Evolutionary conservation across 225 moss, liverwort and hornwort genomes (phyloP).

Genomic region (Lunularia cruciata): DNA sequence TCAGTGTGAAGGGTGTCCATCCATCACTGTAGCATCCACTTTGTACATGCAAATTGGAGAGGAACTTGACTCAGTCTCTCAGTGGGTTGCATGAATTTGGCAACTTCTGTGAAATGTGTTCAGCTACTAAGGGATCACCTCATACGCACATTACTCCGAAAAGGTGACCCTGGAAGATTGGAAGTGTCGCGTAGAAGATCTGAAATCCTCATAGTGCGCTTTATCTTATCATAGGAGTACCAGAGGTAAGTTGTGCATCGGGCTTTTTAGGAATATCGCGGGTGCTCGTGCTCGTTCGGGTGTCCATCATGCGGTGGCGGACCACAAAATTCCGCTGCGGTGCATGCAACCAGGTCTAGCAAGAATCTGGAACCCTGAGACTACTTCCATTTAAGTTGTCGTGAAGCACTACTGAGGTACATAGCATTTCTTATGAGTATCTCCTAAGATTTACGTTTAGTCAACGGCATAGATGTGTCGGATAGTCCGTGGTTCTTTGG

Average conservation of each 20-base stretch:
- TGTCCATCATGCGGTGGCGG: neutral
- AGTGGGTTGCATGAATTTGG: neutral
- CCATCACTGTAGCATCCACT: constrained; percentile 7
- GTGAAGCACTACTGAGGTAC: neutral
- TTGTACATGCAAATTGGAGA: constrained; percentile 17
- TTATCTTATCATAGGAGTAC: neutral
- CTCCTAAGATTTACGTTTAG: neutral
- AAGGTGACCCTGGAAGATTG: neutral
- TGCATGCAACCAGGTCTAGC: neutral
- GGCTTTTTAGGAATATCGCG: constrained; percentile 2
- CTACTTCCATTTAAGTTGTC: neutral
- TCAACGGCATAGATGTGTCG: neutral
- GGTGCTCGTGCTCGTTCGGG: neutral
- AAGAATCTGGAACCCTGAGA: constrained; percentile 9
- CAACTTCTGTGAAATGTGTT: constrained; percentile 1
- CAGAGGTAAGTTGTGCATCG: constrained; percentile 13
- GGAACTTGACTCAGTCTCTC: constrained; percentile 1
- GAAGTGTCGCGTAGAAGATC: neutral
- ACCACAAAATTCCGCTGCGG: neutral
- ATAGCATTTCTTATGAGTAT: constrained; percentile 5
- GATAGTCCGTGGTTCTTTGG: neutral
- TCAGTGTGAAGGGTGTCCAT: constrained; percentile 10
- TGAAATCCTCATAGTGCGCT: neutral
- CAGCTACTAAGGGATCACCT: neutral
- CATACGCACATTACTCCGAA: neutral